Percentiles rank a stretch among this genome's conserved stretches.
phyloP scores from a whole-genome alignment of 805 yeast genomes.

The Saccharomyces eubayanus region DNA sequence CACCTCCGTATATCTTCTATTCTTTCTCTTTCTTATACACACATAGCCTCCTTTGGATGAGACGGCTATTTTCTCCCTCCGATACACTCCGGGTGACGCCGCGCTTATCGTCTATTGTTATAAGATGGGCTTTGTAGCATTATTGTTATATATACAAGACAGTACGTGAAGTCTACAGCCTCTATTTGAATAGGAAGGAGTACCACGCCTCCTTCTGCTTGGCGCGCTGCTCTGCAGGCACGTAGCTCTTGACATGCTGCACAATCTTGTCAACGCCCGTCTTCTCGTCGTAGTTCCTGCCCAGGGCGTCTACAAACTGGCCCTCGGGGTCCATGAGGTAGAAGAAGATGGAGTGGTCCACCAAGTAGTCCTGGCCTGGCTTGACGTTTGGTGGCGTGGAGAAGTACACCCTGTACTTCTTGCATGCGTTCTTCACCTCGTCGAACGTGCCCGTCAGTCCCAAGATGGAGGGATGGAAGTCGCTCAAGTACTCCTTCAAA shows the following conservation, averaged over 20 bases:
- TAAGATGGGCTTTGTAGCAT: too few species aligned
- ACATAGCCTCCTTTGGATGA: neutral
- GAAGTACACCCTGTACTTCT: slow-evolving; percentile 86
- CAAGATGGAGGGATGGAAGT: slow-evolving; percentile 81
- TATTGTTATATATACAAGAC: neutral
- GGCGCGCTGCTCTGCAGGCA: slow-evolving; percentile 63
- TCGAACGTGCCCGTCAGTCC: slow-evolving; percentile 92
- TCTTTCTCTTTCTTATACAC: neutral
- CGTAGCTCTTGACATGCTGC: slow-evolving; percentile 65
- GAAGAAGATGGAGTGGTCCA: slow-evolving; percentile 95
- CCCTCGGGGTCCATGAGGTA: slow-evolving; percentile 99
- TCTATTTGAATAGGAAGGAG: slow-evolving; percentile 26
- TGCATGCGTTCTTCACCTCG: slow-evolving; percentile 75
- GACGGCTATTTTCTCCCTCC: neutral
- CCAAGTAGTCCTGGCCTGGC: slow-evolving; percentile 93
- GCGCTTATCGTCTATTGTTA: neutral
- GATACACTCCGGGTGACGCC: neutral
- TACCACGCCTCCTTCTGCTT: slow-evolving; percentile 53
- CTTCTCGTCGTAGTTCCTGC: slow-evolving; percentile 76
- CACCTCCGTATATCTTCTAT: neutral
- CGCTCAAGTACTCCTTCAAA: slow-evolving; percentile 69
- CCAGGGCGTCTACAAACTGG: slow-evolving; percentile 86
- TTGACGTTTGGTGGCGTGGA: slow-evolving; percentile 93
- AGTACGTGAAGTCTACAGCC: neutral
- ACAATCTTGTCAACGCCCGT: slow-evolving; percentile 72